Conservation (phyloP, 768 basidiomycete genomes). For the Daedaleopsis nitida region DNA sequence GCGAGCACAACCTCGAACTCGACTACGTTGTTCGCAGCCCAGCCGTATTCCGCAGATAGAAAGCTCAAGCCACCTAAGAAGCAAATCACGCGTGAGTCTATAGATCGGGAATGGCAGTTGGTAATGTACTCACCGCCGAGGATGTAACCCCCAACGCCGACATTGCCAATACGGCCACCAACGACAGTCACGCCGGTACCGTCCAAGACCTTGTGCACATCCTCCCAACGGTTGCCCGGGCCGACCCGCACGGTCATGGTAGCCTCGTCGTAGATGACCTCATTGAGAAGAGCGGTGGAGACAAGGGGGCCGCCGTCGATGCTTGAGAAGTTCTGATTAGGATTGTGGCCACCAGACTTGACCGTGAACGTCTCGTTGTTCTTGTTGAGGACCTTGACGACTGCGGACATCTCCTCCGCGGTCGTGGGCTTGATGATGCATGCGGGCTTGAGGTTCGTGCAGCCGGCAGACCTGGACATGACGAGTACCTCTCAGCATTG, state of each 20-base stretch:
- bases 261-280: background rate
- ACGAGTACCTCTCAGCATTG: background rate
- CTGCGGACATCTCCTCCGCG: background rate
- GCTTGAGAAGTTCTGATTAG: background rate
- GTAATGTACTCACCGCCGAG: background rate
- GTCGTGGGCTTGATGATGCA: background rate
- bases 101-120: background rate
- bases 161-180: background rate
- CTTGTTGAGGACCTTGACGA: background rate
- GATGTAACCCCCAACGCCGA: conserved; percentile 4
- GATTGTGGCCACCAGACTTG: background rate
- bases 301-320: background rate
- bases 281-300: background rate
- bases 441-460: background rate
- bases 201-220: background rate
- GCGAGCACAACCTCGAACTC: conserved; percentile 1
- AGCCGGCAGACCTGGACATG: background rate
- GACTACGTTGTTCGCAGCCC: background rate
- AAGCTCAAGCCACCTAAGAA: conserved; percentile 2
- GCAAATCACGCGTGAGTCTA: background rate
- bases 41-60: background rate
- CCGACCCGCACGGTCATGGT: background rate
- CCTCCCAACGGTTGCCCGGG: background rate
- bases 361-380: background rate
- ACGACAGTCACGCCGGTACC: background rate